These are phyloP conservation scores for Xylariaceae sp. DNA, from an alignment of 2,329 filamentous ascomycete genomes.

Conservation along the genomic window DNA sequence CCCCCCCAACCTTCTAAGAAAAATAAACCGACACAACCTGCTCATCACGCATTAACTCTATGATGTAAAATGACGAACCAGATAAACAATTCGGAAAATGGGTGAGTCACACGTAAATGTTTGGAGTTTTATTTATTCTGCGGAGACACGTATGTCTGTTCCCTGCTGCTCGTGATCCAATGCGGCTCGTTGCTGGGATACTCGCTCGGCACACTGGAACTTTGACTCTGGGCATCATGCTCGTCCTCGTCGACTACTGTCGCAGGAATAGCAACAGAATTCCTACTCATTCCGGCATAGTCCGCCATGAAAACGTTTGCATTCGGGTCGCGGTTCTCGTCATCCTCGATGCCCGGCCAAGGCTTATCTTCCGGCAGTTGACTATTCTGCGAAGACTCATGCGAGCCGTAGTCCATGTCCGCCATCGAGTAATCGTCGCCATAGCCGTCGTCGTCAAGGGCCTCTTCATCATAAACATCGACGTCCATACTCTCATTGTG, in stretches of 20 bases:
- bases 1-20: neutral
- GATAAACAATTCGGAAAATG: neutral
- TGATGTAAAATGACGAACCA: neutral
- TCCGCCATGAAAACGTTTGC: conserved; percentile 26
- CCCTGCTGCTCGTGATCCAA: conserved; percentile 19
- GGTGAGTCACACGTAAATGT: neutral
- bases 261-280: conserved; percentile 15
- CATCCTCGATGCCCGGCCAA: conserved; percentile 53
- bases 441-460: conserved; percentile 30
- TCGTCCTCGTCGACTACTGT: conserved; percentile 13
- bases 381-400: conserved; percentile 31
- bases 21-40: no score
- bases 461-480: conserved; percentile 33
- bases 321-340: conserved; percentile 46
- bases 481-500: conserved; percentile 29
- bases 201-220: conserved; percentile 29
- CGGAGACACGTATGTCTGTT: conserved; percentile 20
- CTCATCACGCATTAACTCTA: neutral
- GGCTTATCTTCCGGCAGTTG: conserved; percentile 45
- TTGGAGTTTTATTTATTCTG: conserved; percentile 5
- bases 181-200: conserved; percentile 28
- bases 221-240: conserved; percentile 19
- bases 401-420: conserved; percentile 25
- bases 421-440: conserved; percentile 28
- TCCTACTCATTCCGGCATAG: conserved; percentile 25